Evolutionary conservation across 2,329 filamentous ascomycete genomes (phyloP).

Genomic region (Fusarium sp.): DNA sequence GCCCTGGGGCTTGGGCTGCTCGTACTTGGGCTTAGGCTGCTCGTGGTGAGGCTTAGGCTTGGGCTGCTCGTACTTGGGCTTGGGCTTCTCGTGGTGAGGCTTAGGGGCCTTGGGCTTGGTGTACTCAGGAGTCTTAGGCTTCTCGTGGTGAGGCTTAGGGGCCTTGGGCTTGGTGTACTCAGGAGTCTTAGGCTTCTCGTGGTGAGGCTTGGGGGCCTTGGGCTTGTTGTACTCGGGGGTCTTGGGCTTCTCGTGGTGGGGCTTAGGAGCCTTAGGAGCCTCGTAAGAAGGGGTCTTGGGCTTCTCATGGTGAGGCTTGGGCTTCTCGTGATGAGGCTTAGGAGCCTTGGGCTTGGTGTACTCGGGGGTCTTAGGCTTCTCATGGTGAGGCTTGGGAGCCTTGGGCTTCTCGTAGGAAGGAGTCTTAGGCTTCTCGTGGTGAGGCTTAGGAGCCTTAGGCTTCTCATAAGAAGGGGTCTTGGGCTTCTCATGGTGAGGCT

Average conservation of each 20-base stretch:
- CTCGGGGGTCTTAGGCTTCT: conserved; percentile 8
- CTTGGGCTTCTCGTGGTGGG: conserved; percentile 2
- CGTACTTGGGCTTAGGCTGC: background rate
- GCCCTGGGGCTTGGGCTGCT: background rate
- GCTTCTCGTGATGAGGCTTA: too few species aligned
- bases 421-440: conserved; percentile 2
- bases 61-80: background rate
- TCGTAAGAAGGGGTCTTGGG: background rate
- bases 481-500: conserved; percentile 5
- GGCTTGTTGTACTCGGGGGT: too few species aligned
- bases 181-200: background rate
- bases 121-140: too few species aligned
- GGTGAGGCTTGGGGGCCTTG: background rate
- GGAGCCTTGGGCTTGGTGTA: too few species aligned
- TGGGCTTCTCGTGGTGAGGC: conserved; percentile 14
- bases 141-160: background rate
- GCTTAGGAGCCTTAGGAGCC: background rate
- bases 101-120: background rate
- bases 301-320: conserved; percentile 18
- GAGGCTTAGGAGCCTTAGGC: background rate
- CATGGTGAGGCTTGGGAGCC: conserved; percentile 2
- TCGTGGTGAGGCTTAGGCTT: background rate
- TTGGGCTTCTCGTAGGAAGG: background rate
- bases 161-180: too few species aligned
- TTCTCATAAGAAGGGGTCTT: background rate